Conservation (phyloP, 371 early-diverging fungal genomes). For the Mucor ambiguus region DNA sequence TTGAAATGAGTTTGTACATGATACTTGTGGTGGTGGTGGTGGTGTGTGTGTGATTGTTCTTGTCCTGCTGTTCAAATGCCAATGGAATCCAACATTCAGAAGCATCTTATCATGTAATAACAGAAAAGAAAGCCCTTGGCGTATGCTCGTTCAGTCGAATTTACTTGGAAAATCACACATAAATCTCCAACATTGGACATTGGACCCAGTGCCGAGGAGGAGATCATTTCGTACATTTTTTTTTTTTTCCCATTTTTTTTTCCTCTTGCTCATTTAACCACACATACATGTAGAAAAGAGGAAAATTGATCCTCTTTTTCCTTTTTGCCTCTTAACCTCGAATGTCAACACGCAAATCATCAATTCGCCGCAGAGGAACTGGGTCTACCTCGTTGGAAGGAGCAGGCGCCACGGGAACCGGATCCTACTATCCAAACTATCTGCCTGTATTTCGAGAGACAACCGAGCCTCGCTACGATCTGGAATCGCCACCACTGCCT, state of each 20-base stretch:
- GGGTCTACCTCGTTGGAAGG: background rate
- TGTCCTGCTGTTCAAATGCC: no score
- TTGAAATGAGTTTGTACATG: no score
- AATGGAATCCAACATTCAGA: no score
- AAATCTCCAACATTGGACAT: no score
- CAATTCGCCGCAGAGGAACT: constrained; percentile 4
- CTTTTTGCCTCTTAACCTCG: background rate
- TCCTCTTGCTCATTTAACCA: background rate
- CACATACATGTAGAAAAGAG: background rate
- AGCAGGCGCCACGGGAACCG: background rate
- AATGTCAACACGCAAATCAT: background rate
- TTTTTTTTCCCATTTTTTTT: background rate
- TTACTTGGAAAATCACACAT: no score
- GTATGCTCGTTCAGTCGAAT: no score
- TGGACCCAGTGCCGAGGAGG: background rate
- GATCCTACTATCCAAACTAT: background rate
- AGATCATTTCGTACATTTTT: background rate
- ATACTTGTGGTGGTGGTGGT: no score
- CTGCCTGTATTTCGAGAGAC: background rate
- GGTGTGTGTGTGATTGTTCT: no score
- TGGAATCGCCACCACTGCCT: background rate
- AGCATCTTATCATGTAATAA: no score
- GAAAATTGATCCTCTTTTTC: background rate
- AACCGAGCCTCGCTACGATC: background rate
- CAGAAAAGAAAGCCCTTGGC: no score